Conservation (phyloP, 2,329 filamentous ascomycete species). For the Cladosporium phlei region DNA sequence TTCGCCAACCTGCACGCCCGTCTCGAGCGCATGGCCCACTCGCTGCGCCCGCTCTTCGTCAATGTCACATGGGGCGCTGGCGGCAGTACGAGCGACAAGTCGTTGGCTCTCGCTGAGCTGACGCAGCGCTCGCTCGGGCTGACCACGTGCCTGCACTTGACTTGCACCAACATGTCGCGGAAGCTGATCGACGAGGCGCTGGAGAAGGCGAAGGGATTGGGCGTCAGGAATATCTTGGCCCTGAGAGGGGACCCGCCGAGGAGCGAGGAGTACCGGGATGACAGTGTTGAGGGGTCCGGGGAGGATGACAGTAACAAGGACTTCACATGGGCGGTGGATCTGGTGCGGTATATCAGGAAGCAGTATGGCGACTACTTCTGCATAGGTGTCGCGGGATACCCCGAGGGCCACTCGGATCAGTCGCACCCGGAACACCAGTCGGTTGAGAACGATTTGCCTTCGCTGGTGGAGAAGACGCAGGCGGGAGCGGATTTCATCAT, state of each 20-base stretch:
- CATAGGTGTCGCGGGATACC: constrained; percentile 89
- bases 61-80: constrained; percentile 98
- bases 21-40: constrained; percentile 89
- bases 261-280: constrained; percentile 76
- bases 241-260: constrained; percentile 86
- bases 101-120: constrained; percentile 87
- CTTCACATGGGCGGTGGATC: constrained; percentile 82
- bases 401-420: constrained; percentile 90
- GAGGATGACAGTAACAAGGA: constrained; percentile 64
- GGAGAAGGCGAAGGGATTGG: constrained; percentile 82
- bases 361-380: constrained; percentile 93
- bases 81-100: constrained; percentile 84
- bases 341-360: constrained; percentile 83
- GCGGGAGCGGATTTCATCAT: constrained; percentile 97
- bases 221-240: constrained; percentile 90
- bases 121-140: constrained; percentile 88
- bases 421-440: constrained; percentile 75
- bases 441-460: constrained; percentile 67
- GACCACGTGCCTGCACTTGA: constrained; percentile 92
- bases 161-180: constrained; percentile 95
- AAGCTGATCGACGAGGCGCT: constrained; percentile 80
- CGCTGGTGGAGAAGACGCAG: constrained; percentile 80
- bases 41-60: constrained; percentile 86
- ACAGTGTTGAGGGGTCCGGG: constrained; percentile 52
- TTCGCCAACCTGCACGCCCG: constrained; percentile 90